Conservation (phyloP, 306 rosid species). For the Vigna reflexopilosa region DNA sequence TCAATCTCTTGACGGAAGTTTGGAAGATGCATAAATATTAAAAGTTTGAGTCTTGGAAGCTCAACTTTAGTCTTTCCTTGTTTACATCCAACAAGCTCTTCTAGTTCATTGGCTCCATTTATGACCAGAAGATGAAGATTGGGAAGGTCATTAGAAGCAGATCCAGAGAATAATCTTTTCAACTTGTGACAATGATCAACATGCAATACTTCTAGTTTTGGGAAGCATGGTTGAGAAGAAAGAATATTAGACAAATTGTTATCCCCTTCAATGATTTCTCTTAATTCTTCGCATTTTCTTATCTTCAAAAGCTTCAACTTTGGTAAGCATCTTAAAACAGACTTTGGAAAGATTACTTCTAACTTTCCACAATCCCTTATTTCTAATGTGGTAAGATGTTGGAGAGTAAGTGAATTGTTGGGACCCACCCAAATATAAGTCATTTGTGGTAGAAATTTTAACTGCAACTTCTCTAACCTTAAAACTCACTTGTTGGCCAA, state of each 20-base stretch:
- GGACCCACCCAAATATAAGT: not conserved
- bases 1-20: slow-evolving; percentile 23
- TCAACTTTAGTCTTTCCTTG: not conserved
- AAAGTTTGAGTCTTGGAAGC: slow-evolving; percentile 36
- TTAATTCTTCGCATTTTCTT: not conserved
- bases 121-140: not conserved
- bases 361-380: not conserved
- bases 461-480: not conserved
- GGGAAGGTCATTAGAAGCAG: not conserved
- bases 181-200: not conserved
- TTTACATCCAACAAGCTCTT: not conserved
- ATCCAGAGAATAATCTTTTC: not conserved
- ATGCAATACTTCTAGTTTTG: not conserved
- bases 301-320: not conserved
- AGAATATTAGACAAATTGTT: not conserved
- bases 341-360: not conserved
- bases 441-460: not conserved
- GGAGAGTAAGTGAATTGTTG: not conserved
- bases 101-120: not conserved
- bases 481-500: not conserved
- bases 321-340: not conserved
- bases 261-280: not conserved
- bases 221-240: not conserved
- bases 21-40: not conserved
- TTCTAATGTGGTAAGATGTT: not conserved